Base-by-base conservation (phyloP, 495 filamentous ascomycete species). In the Penicillium desertorum region DNA sequence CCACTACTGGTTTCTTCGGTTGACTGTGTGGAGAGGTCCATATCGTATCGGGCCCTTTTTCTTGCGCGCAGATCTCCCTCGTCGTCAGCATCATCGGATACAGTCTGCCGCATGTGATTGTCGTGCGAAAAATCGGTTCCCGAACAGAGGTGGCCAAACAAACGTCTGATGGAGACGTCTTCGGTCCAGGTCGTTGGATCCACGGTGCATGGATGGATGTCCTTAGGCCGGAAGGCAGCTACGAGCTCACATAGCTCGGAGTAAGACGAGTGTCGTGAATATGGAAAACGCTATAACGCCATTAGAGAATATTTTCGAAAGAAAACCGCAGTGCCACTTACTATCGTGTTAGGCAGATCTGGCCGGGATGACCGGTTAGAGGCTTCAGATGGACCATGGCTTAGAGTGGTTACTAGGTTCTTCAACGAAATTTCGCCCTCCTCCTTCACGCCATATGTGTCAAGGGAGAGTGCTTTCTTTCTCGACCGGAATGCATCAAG, bases 191-290 rank as follows among this genome's bases (percentile, higher is more conserved):
- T 71, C 0, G 68, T 57, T 17, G 81, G 73, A 51, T 92, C 79
- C 6, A 92, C 85, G 2, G 91, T 93, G 65, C 92, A 96, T 5
- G 93, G 91, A 71, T 88, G 86, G 11, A 97, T 76, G 68, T 97
- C 90, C 57, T 74, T 81, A 0, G 91, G 92, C 37, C 75, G 79
- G 59, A 96, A 91, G 0, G 77, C 79, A 4, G 76, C 62, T 5
- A 96, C 76, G 0, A 98, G 71, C 56, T 85, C 68, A 57, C 89
- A 88, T 5, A 96, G 78, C 68, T 97, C 93, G 0, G 74, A 72
- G 50, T 93, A 91, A 0, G 90, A 96, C 0, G 93, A 95, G 70
- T 98, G 93, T 2, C 93, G 83, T 0, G 93, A 92, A 64, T 93
- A 98, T 4, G 92, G 90, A 57, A 97, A 96, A 11, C 72, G 70